Conservation (phyloP, 2,329 filamentous ascomycete species). For the Talaromyces verruculosus region DNA sequence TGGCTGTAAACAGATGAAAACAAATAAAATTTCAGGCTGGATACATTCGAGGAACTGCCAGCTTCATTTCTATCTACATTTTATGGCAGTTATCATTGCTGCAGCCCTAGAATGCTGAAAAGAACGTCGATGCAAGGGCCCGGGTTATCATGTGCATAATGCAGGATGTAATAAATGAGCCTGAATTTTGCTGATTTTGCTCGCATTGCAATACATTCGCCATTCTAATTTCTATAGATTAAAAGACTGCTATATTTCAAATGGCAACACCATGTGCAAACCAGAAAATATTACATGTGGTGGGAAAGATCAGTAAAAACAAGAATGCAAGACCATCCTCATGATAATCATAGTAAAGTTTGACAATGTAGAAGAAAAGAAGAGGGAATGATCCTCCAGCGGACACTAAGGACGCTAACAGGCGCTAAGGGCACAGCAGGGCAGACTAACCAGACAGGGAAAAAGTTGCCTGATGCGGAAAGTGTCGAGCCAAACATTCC, state of each 20-base stretch:
- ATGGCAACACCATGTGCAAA: too few species aligned
- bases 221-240: too few species aligned
- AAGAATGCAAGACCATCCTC: background rate
- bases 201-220: background rate
- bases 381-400: background rate
- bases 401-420: background rate
- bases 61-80: background rate
- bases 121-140: conserved; percentile 7
- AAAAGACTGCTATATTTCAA: too few species aligned
- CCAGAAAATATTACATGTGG: background rate
- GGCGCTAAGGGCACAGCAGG: background rate
- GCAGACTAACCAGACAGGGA: conserved; percentile 7
- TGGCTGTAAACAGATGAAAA: background rate
- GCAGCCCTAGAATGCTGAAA: background rate
- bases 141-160: background rate
- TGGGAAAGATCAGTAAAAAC: conserved; percentile 1
- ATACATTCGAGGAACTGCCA: background rate
- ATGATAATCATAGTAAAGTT: background rate
- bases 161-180: background rate
- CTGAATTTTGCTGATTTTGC: conserved; percentile 12
- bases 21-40: background rate
- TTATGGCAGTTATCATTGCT: background rate
- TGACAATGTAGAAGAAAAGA: background rate
- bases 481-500: conserved; percentile 3
- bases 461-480: conserved; percentile 10